Percentiles rank a stretch among this genome's conserved stretches.
These are phyloP conservation scores for Ailanthus altissimus DNA, from an alignment of 345 rosid genomes.

Conservation along the genomic window DNA sequence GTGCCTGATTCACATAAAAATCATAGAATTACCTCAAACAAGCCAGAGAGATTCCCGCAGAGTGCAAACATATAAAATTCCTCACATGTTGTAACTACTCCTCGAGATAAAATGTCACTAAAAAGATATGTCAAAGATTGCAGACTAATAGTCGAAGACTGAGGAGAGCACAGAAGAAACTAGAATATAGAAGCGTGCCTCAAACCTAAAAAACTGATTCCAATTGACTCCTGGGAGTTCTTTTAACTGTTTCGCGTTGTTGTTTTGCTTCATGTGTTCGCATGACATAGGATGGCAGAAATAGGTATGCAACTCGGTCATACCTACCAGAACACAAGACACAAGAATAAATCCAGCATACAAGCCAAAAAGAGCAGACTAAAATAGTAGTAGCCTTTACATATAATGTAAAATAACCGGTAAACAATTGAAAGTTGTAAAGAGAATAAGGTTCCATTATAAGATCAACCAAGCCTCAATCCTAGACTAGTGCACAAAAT, in stretches of 20 bases:
- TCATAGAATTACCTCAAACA: conserved; percentile 24
- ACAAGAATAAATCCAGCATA: conserved; percentile 25
- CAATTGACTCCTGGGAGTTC: conserved; percentile 62
- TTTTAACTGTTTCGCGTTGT: conserved; percentile 63
- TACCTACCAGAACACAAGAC: conserved; percentile 54
- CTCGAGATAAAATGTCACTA: neutral
- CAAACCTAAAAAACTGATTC: conserved; percentile 81
- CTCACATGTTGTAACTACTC: neutral
- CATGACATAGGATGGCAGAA: conserved; percentile 88
- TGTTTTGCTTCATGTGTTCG: conserved; percentile 91
- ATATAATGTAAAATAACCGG: neutral
- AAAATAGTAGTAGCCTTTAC: neutral
- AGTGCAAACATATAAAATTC: conserved; percentile 1
- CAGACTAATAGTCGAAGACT: neutral
- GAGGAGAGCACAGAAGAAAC: neutral
- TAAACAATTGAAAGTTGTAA: neutral
- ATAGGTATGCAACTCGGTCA: conserved; percentile 83
- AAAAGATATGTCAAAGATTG: neutral
- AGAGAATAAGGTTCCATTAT: neutral
- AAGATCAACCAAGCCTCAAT: neutral
- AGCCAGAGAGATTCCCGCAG: neutral
- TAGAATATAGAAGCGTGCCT: conserved; percentile 10
- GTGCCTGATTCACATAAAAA: conserved; percentile 60
- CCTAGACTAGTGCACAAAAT: neutral
- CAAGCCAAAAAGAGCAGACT: neutral